A percentile compares a stretch with the other conserved stretches of the same genome.
Evolutionary conservation across 176 grass and related monocot genomes (phyloP).

Genomic region (Ananas comosus): DNA sequence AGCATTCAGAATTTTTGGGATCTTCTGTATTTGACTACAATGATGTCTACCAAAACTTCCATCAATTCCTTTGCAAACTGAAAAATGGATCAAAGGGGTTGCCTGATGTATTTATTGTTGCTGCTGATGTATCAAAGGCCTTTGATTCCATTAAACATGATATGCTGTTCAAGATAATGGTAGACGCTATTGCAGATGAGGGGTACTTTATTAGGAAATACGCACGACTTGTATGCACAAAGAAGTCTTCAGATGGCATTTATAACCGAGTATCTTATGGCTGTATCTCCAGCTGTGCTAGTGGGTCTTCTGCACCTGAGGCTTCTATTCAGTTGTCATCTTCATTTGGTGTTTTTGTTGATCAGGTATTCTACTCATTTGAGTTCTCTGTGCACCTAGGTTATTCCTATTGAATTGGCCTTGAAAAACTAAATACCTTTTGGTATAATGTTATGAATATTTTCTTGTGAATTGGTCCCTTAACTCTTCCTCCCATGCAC

Average conservation of each 20-base stretch:
- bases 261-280: slow-evolving; percentile 40
- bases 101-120: slow-evolving; percentile 64
- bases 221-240: slow-evolving; percentile 32
- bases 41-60: slow-evolving; percentile 50
- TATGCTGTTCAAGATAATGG: slow-evolving; percentile 48
- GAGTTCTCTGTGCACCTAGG: neutral
- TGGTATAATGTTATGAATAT: neutral
- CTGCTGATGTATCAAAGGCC: slow-evolving; percentile 87
- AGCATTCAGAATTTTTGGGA: slow-evolving; percentile 69
- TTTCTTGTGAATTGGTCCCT: neutral
- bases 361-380: slow-evolving; percentile 53
- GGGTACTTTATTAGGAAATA: slow-evolving; percentile 57
- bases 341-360: slow-evolving; percentile 49
- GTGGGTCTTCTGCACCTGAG: slow-evolving; percentile 9
- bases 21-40: slow-evolving; percentile 90
- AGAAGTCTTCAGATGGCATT: slow-evolving; percentile 23
- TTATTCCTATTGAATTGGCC: neutral
- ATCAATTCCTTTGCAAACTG: slow-evolving; percentile 39
- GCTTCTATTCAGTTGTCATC: slow-evolving; percentile 53
- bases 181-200: slow-evolving; percentile 36
- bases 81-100: slow-evolving; percentile 30
- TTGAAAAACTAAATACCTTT: neutral
- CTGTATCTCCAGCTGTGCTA: slow-evolving; percentile 24
- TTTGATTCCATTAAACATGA: slow-evolving; percentile 75
- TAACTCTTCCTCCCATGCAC: neutral